Base-by-base conservation (phyloP, 1,139 yeast genomes). In the Yamadazyma atlantica region DNA sequence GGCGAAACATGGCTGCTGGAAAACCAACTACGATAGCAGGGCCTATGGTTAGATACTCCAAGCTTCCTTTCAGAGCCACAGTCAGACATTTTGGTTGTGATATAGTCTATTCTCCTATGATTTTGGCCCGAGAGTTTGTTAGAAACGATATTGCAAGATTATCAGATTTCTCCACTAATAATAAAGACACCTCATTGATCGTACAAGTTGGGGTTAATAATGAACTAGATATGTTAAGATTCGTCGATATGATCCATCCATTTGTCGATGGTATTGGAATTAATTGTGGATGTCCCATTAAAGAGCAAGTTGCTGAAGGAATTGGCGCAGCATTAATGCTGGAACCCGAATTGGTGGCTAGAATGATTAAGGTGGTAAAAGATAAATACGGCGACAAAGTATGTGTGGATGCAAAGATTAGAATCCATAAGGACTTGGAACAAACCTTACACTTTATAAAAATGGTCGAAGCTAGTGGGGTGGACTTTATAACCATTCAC, bases 201-300 rank as follows among this genome's bases (percentile, higher is more conserved):
- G 92, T 89, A 1, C 98, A 92, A 62, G 88, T 92, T 19, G 98
- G 98, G 2, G 85, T 86, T 16, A 88, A 87, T 53, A 92, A 89
- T 55, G 85, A 84, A 4, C 76, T 80, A n/a, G 97, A 92, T 58
- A 64, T 92, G 39, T 58, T 85, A 28, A 74, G 92, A 42, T 90
- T 94, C 54, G 89, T 87, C 2, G 88, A 83, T 39, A 81, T 92
- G 89, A 80, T 90, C n/a, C 78, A 78, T 44, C 96, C 96, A 0
- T 87, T 78, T 54, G 92, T 88, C 32, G 97, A 92, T 61, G 98
- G 95, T 1, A 82, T 92, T 23, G 97, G 98, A 0, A 71, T 92
- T 40, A 94, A 92, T 66, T 92, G 98, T 63, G 98, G 98, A 0
- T 92, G 98, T 62, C 98, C 98, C 1, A 89, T 92, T 36, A 85